A percentile compares a stretch with the other conserved stretches of the same genome.
Evolutionary conservation across 176 grass and related monocot species (phyloP).

Genomic region (Pontederia crassipes): DNA sequence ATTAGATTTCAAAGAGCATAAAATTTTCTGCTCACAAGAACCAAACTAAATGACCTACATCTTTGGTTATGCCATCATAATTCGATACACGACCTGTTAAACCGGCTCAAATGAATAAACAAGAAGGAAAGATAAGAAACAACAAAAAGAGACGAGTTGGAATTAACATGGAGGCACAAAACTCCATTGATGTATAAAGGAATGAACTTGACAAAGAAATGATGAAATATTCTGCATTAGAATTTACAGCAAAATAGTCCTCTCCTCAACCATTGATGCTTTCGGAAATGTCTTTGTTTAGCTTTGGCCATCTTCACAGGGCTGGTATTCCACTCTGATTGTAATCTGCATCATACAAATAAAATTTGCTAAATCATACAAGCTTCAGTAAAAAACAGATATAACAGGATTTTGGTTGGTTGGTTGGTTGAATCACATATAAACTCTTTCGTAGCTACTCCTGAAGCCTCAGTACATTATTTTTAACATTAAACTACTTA

Average conservation of each 20-base stretch:
- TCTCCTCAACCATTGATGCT: constrained; percentile 42
- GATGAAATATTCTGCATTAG: constrained; percentile 13
- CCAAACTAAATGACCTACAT: background rate
- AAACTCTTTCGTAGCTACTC: no score
- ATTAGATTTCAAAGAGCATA: no score
- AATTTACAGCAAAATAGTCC: constrained; percentile 73
- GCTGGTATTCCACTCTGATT: constrained; percentile 77
- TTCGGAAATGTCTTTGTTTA: constrained; percentile 44
- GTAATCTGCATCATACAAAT: constrained; percentile 38
- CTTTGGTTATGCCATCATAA: background rate
- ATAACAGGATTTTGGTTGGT: background rate
- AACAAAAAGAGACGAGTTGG: constrained; percentile 13
- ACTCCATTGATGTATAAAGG: constrained; percentile 9
- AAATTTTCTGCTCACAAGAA: no score
- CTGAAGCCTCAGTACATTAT: no score
- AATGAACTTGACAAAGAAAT: constrained; percentile 2
- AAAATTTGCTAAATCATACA: background rate
- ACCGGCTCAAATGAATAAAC: constrained; percentile 45
- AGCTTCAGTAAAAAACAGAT: background rate
- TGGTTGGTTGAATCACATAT: background rate
- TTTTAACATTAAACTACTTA: no score
- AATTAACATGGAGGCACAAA: constrained; percentile 34
- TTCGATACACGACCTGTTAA: constrained; percentile 30
- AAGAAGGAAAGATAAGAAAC: constrained; percentile 25
- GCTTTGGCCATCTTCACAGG: constrained; percentile 85